Percentiles rank a stretch among this genome's conserved stretches.
These are phyloP conservation scores for Calonectria hongkongensis DNA, from an alignment of 2,329 filamentous ascomycete species.

Conservation along the genomic window DNA sequence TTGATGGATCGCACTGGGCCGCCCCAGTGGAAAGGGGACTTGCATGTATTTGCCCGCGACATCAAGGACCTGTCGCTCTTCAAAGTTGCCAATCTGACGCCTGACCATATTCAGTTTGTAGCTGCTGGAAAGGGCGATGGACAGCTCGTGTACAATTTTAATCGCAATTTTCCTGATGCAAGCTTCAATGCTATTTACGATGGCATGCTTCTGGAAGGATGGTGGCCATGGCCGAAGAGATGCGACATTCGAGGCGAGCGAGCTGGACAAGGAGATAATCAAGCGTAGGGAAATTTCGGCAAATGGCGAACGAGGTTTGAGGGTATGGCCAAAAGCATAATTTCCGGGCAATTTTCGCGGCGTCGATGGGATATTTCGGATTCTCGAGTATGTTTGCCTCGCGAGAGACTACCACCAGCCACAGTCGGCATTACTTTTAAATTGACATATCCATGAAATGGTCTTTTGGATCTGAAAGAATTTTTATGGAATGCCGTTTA, in stretches of 20 bases:
- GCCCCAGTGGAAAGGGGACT: background rate
- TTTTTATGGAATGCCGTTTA: too few species aligned
- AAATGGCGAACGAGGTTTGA: too few species aligned
- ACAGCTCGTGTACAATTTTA: background rate
- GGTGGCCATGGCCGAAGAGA: background rate
- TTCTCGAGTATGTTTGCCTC: too few species aligned
- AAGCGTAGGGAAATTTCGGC: too few species aligned
- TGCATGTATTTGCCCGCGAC: background rate
- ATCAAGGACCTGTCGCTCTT: background rate
- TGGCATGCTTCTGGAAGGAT: background rate
- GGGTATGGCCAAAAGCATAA: too few species aligned
- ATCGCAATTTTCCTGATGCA: background rate
- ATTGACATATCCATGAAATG: too few species aligned
- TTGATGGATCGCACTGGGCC: background rate
- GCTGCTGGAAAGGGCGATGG: background rate
- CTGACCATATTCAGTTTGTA: background rate
- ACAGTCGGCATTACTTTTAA: too few species aligned
- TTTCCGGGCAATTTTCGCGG: too few species aligned
- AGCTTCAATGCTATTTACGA: background rate
- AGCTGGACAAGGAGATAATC: too few species aligned
- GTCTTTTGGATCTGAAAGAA: too few species aligned
- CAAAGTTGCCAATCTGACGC: background rate
- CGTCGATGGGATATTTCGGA: too few species aligned
- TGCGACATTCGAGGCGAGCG: background rate
- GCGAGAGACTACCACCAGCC: too few species aligned